Evolutionary conservation across 257 asterid species (phyloP).

Genomic region (Gentiana straminea): DNA sequence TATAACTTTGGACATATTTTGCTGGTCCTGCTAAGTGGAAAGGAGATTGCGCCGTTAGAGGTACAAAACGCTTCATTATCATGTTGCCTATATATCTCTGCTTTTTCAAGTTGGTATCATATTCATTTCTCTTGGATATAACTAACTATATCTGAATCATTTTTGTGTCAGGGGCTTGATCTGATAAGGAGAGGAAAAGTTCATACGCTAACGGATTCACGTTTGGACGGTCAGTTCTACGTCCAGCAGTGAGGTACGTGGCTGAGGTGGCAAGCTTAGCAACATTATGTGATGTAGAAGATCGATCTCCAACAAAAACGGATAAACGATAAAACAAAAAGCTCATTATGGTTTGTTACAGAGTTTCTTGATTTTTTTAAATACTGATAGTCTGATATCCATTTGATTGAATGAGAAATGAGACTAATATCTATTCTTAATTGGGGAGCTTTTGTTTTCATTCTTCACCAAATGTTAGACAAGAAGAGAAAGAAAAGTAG

Average conservation of each 20-base stretch:
- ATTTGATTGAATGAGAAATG: too few species aligned
- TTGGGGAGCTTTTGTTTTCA: too few species aligned
- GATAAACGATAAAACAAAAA: neutral
- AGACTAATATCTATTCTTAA: too few species aligned
- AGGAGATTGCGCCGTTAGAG: slow-evolving; percentile 90
- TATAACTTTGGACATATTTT: slow-evolving; percentile 82
- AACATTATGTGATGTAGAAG: slow-evolving; percentile 40
- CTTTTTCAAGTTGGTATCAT: too few species aligned
- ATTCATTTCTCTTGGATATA: neutral
- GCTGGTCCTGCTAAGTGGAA: slow-evolving; percentile 87
- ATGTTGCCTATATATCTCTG: too few species aligned
- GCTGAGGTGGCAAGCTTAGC: slow-evolving; percentile 82
- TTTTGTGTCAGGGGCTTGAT: slow-evolving; percentile 32
- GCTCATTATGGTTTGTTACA: neutral
- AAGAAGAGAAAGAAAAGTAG: too few species aligned
- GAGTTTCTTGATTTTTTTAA: too few species aligned
- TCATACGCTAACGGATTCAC: slow-evolving; percentile 40
- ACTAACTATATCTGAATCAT: neutral
- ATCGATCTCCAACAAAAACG: too few species aligned
- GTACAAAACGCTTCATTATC: slow-evolving; percentile 19
- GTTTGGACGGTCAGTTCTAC: slow-evolving; percentile 73
- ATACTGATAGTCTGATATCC: too few species aligned
- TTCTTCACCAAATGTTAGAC: too few species aligned
- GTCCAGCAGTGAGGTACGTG: slow-evolving; percentile 63
- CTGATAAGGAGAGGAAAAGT: slow-evolving; percentile 36